Base-by-base conservation (phyloP, 345 rosid species). In the Cochlearia excelsa region DNA sequence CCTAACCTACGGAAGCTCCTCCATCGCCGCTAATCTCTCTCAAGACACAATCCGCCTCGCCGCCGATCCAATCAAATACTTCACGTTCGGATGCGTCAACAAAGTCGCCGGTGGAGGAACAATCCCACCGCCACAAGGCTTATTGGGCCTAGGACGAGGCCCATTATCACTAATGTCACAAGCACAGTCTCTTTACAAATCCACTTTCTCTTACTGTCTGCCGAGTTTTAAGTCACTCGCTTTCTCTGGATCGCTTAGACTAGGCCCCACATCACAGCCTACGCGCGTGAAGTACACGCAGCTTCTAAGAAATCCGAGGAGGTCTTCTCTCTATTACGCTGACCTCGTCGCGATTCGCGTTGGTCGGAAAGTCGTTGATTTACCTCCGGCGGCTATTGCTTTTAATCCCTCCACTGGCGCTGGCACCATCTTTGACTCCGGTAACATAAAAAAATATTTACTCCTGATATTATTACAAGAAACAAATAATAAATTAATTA, bases 341-440 rank as follows among this genome's bases (percentile, higher is more conserved):
- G 78, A 86, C 46, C 55, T 92, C 79, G 29, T 77, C 2, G 90
- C 78, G 0, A 82, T 92, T 28, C 74, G 86, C 16, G 93, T 92
- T 37, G 98, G 83, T 2, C 57, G 74, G 59, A 86, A 42, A 68
- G 68, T 79, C 44, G 84, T 92, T 23, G 81, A 77, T 26, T 61
- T 92, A 43, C 89, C 95, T n/a, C 78, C 82, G 3, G 62, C 23
- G 40, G 84, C 84, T 52, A 41, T 90, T 27, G 93, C 87, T 29
- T 92, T 88, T 75, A 75, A 88, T 51, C 82, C 89, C 8, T 9
- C 87, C 29, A 81, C 85, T 2, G 97, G 98, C 4, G 87, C 94
- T 5, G 98, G 97, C 10, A 92, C 98, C 66, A 81, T 88, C 71
- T 51, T 92, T 49, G 98, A 92, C 75, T 88, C 98, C 3, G 98